Conservation (phyloP, 345 rosid species). For the Citropsis articulata region DNA sequence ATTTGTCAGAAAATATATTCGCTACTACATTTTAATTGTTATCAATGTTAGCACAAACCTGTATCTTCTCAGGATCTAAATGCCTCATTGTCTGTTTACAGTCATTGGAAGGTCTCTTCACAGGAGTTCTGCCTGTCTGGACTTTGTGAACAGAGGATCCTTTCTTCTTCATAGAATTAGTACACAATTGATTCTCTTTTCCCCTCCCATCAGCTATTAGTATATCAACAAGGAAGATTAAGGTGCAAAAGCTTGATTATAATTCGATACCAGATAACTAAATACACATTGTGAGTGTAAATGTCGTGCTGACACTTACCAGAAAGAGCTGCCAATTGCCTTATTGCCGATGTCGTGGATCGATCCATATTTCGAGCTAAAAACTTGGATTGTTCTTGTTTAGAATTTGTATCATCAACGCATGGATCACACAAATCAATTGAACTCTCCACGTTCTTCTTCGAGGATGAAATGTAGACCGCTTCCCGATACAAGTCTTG, state of each 20-base stretch:
- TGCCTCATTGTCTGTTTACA: constrained; percentile 37
- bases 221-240: background rate
- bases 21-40: background rate
- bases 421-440: constrained; percentile 25
- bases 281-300: background rate
- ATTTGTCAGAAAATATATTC: constrained; percentile 10
- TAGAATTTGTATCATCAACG: constrained; percentile 24
- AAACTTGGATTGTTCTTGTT: constrained; percentile 24
- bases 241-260: background rate
- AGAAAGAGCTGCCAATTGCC: constrained; percentile 27
- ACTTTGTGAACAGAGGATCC: constrained; percentile 26
- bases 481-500: constrained; percentile 79
- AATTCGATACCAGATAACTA: background rate
- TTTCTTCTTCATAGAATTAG: constrained; percentile 31
- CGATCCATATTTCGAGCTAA: constrained; percentile 21
- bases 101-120: constrained; percentile 29
- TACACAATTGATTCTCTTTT: constrained; percentile 41
- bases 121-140: constrained; percentile 29
- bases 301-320: constrained; percentile 25
- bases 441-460: constrained; percentile 37
- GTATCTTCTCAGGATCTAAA: constrained; percentile 38
- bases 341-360: constrained; percentile 19
- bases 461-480: constrained; percentile 53
- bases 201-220: constrained; percentile 32
- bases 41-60: constrained; percentile 28